These are phyloP conservation scores for Anethum foeniculum DNA, from an alignment of 140 eudicot genomes.

Conservation along the genomic window DNA sequence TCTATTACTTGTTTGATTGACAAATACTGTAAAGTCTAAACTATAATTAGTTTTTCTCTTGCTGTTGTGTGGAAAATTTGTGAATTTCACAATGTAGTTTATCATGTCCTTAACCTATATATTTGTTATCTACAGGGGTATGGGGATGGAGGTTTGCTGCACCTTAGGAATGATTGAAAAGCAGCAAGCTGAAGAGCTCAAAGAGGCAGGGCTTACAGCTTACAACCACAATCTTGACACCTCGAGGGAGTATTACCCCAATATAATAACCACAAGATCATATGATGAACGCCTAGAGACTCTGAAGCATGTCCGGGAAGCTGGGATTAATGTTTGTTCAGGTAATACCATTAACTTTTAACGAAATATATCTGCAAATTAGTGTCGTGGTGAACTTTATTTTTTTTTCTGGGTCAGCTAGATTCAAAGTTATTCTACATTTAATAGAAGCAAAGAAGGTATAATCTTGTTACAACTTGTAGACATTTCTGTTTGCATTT, in stretches of 20 bases:
- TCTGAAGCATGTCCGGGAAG: slow-evolving; percentile 90
- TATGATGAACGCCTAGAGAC: slow-evolving; percentile 92
- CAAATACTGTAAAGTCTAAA: background rate
- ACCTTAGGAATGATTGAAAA: slow-evolving; percentile 96
- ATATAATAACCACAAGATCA: slow-evolving; percentile 78
- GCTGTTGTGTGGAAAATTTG: background rate
- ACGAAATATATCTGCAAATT: background rate
- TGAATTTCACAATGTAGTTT: background rate
- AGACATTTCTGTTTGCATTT: background rate
- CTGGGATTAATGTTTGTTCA: slow-evolving; percentile 97
- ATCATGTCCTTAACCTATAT: background rate
- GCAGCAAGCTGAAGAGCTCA: slow-evolving; percentile 80
- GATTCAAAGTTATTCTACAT: background rate
- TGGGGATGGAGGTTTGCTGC: slow-evolving; percentile 99
- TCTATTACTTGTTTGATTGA: background rate
- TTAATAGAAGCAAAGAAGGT: too few species aligned
- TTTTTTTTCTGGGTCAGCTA: background rate
- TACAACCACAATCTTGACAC: slow-evolving; percentile 85
- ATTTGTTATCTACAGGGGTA: slow-evolving; percentile 43
- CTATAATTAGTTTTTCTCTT: background rate
- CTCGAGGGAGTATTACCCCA: slow-evolving; percentile 69
- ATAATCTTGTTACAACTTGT: background rate
- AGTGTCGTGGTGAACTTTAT: background rate
- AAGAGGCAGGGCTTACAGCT: slow-evolving; percentile 96
- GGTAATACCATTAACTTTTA: slow-evolving; percentile 28